phyloP scores from a whole-genome alignment of 306 rosid genomes.

The Ammopiptanthus mongolicus region DNA sequence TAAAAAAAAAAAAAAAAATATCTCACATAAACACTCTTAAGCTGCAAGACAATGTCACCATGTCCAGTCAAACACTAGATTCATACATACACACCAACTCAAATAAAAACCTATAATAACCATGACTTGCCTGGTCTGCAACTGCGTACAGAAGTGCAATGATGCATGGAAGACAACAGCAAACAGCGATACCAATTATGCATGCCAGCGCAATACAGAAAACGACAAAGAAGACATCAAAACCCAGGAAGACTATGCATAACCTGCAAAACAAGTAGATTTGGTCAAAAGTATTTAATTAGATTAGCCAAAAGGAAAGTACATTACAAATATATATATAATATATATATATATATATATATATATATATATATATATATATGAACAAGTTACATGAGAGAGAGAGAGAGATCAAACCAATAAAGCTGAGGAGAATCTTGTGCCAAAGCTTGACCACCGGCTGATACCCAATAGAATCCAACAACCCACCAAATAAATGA shows the following conservation, averaged over 20 bases:
- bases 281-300: constrained; percentile 12
- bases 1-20: not conserved
- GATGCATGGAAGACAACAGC: constrained; percentile 96
- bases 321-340: not conserved
- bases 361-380: not conserved
- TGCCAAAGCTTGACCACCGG: constrained; percentile 63
- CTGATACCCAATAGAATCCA: constrained; percentile 96
- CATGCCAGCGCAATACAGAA: constrained; percentile 98
- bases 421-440: constrained; percentile 73
- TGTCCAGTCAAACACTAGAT: constrained; percentile 8
- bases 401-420: constrained; percentile 53
- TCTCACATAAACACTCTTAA: not conserved
- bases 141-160: constrained; percentile 93
- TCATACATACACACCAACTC: not conserved
- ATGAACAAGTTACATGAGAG: constrained; percentile 9
- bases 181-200: constrained; percentile 86
- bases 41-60: constrained; percentile 1
- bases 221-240: constrained; percentile 97
- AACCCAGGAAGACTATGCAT: constrained; percentile 86
- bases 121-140: constrained; percentile 80
- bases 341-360: too few relatives aligned
- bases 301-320: constrained; percentile 19
- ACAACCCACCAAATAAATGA: constrained; percentile 98
- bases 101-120: constrained; percentile 18
- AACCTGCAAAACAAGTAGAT: constrained; percentile 65